Evolutionary conservation across 305 asterid species (phyloP).

Genomic region (Fraxinus ornus): DNA sequence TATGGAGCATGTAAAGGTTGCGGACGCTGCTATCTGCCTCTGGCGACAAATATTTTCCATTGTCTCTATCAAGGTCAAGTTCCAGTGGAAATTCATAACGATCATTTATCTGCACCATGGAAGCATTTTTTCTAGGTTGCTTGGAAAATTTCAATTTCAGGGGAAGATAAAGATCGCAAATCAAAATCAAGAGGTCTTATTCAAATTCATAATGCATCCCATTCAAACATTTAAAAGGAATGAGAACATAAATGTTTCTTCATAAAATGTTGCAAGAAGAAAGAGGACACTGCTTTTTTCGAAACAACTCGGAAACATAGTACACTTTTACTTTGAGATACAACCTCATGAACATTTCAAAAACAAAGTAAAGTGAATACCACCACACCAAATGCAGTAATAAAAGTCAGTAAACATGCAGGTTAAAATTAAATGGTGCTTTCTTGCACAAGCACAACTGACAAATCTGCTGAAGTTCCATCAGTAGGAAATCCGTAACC

Average conservation of each 20-base stretch:
- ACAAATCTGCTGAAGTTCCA: neutral
- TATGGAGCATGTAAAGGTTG: constrained; percentile 44
- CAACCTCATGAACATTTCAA: neutral
- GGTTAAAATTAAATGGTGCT: neutral
- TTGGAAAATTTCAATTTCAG: neutral
- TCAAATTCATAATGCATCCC: neutral
- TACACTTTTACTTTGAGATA: neutral
- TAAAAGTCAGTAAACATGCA: neutral
- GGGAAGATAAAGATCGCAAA: neutral
- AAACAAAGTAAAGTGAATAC: constrained; percentile 3
- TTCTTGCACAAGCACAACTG: neutral
- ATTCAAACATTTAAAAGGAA: neutral
- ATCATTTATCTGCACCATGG: constrained; percentile 38
- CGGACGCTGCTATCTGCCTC: constrained; percentile 43
- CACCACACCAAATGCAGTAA: neutral
- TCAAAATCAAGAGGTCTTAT: neutral
- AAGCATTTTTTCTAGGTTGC: constrained; percentile 8
- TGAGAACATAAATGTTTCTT: neutral
- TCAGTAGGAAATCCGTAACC: neutral
- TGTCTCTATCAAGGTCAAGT: constrained; percentile 46
- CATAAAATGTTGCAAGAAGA: neutral
- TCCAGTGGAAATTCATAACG: constrained; percentile 41
- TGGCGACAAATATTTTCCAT: constrained; percentile 43
- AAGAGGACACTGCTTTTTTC: neutral
- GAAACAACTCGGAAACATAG: neutral